Percentiles rank a stretch among this genome's conserved stretches.
phyloP scores from a whole-genome alignment of 768 basidiomycete genomes.

The Termitomyces sp. region DNA sequence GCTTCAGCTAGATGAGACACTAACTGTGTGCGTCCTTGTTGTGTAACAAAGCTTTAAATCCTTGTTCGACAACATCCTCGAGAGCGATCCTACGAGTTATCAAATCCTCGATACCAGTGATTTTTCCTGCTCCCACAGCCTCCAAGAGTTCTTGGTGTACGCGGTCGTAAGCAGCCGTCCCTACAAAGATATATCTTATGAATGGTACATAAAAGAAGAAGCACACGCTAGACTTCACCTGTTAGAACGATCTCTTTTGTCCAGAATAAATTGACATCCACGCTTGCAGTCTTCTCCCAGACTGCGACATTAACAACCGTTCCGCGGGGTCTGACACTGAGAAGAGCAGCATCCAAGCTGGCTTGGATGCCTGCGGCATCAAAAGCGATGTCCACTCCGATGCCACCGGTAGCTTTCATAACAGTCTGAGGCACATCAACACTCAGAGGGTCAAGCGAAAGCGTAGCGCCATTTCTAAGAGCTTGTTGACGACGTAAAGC shows the following conservation, averaged over 20 bases:
- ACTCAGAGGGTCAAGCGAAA: slow-evolving; percentile 27
- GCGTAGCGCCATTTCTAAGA: slow-evolving; percentile 29
- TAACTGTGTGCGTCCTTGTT: slow-evolving; percentile 36
- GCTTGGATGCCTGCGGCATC: slow-evolving; percentile 40
- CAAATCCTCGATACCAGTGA: slow-evolving; percentile 31
- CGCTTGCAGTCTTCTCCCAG: slow-evolving; percentile 30
- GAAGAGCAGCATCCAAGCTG: slow-evolving; percentile 29
- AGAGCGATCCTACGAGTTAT: slow-evolving; percentile 36
- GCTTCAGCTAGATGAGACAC: slow-evolving; percentile 2
- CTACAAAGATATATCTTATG: slow-evolving; percentile 13
- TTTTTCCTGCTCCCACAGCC: slow-evolving; percentile 31
- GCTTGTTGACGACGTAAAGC: slow-evolving; percentile 30
- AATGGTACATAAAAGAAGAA: neutral
- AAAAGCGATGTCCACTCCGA: slow-evolving; percentile 39
- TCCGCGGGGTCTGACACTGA: slow-evolving; percentile 31
- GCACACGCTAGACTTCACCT: slow-evolving; percentile 18
- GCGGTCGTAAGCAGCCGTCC: slow-evolving; percentile 30
- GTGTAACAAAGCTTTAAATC: slow-evolving; percentile 31
- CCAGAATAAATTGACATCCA: slow-evolving; percentile 31
- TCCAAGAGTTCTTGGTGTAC: slow-evolving; percentile 31
- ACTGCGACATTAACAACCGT: slow-evolving; percentile 34
- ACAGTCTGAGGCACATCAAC: slow-evolving; percentile 21
- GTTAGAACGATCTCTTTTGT: slow-evolving; percentile 32
- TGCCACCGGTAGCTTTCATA: slow-evolving; percentile 20
- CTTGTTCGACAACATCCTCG: slow-evolving; percentile 36